Conservation (phyloP, 2,329 filamentous ascomycete genomes). For the Magnaporthiopsis incrustans region DNA sequence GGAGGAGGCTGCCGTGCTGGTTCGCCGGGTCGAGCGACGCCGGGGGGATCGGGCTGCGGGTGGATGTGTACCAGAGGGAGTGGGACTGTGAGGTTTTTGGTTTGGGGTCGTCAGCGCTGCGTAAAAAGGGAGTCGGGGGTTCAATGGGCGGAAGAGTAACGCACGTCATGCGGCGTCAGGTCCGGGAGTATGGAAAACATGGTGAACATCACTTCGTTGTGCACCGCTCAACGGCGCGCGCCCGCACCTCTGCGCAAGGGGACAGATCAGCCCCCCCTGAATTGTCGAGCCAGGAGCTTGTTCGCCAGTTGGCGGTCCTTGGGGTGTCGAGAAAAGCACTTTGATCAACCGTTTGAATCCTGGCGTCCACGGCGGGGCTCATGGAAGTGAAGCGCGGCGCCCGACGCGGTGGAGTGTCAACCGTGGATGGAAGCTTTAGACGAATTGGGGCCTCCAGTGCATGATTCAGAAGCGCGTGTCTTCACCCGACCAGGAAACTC, state of each 20-base stretch:
- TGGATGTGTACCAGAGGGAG: constrained; percentile 64
- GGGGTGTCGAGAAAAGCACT: not conserved
- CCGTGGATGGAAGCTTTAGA: not conserved
- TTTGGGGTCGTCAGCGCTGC: constrained; percentile 13
- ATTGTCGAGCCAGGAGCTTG: not conserved
- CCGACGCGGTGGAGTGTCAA: not conserved
- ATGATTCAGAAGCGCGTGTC: not conserved
- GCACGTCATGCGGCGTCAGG: constrained; percentile 63
- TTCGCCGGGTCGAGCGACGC: constrained; percentile 12
- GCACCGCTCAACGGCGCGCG: not conserved
- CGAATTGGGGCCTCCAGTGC: not conserved
- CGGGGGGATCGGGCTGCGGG: constrained; percentile 37
- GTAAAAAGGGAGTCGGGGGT: not conserved
- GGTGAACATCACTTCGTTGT: constrained; percentile 11
- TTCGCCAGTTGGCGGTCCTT: not conserved
- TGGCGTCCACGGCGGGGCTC: not conserved
- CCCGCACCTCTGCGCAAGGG: not conserved
- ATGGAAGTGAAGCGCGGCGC: not conserved
- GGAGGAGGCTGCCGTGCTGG: constrained; percentile 17
- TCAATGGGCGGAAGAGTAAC: constrained; percentile 17
- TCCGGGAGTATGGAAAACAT: constrained; percentile 60
- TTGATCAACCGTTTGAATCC: not conserved
- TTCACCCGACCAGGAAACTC: too few species aligned
- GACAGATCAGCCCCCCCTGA: not conserved
- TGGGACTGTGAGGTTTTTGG: constrained; percentile 47